These are phyloP conservation scores for Leccinum olivaceopallidum DNA, from an alignment of 768 basidiomycete species.

Conservation along the genomic window DNA sequence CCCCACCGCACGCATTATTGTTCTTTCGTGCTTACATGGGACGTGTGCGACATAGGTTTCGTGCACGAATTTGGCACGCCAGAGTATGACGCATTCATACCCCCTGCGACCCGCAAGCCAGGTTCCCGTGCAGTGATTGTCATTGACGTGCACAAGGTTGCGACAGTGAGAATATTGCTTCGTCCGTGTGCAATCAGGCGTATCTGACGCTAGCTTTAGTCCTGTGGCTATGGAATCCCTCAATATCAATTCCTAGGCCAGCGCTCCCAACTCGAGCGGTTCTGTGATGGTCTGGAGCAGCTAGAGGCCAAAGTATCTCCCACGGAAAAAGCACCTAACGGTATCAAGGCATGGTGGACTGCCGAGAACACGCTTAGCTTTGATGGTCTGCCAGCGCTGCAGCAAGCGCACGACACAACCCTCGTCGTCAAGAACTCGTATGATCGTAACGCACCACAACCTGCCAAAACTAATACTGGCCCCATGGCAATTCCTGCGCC, in stretches of 20 bases:
- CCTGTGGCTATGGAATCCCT: conserved; percentile 67
- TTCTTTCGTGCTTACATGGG: background rate
- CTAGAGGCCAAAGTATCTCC: conserved; percentile 34
- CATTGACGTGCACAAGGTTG: conserved; percentile 62
- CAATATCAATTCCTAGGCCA: conserved; percentile 57
- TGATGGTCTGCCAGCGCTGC: conserved; percentile 56
- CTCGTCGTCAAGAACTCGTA: conserved; percentile 24
- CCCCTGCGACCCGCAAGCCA: conserved; percentile 44
- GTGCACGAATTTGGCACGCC: conserved; percentile 63
- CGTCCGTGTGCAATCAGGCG: background rate
- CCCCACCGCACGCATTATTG: background rate
- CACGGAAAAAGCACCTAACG: conserved; percentile 34
- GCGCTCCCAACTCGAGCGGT: conserved; percentile 52
- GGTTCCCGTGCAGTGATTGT: conserved; percentile 64
- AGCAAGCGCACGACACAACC: conserved; percentile 27
- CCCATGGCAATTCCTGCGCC: background rate
- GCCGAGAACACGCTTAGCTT: conserved; percentile 50
- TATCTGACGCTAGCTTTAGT: conserved; percentile 38
- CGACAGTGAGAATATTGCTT: conserved; percentile 35
- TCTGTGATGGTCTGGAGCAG: conserved; percentile 44
- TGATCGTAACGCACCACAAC: conserved; percentile 16
- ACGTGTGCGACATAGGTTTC: conserved; percentile 39
- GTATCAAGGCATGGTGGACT: conserved; percentile 58
- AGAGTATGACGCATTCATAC: conserved; percentile 56
- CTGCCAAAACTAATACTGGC: background rate